Evolutionary conservation across 2,329 filamentous ascomycete genomes (phyloP).

Genomic region (Arthroderma sp.): DNA sequence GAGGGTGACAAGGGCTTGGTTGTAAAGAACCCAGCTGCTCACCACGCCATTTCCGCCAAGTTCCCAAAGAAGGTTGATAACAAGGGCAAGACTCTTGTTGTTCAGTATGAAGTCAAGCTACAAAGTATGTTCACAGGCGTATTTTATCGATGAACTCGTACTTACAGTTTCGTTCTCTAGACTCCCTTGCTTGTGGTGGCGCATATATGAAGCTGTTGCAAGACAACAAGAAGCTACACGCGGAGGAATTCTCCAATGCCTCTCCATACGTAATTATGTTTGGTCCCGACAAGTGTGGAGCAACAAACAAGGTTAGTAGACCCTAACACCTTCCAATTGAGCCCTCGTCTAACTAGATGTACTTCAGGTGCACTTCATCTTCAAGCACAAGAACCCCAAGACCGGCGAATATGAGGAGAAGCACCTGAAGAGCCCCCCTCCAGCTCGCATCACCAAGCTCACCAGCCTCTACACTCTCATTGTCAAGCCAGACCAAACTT

Average conservation of each 20-base stretch:
- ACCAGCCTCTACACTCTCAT: conserved; percentile 93
- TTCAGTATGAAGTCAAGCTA: conserved; percentile 98
- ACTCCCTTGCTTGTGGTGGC: conserved; percentile 92
- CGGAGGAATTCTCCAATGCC: conserved; percentile 93
- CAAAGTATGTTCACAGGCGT: conserved; percentile 58
- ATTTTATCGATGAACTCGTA: neutral
- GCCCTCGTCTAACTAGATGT: conserved; percentile 4
- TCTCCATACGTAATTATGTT: conserved; percentile 99
- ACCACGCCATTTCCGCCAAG: conserved; percentile 98
- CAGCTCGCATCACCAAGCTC: conserved; percentile 80
- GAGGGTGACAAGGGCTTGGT: conserved; percentile 93
- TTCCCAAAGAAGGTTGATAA: conserved; percentile 94
- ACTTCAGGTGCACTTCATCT: conserved; percentile 68
- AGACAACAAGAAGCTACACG: conserved; percentile 91
- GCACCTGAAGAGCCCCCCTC: conserved; percentile 74
- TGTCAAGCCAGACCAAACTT: conserved; percentile 92
- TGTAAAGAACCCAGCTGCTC: conserved; percentile 92
- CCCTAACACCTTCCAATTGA: conserved; percentile 2
- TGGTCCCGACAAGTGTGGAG: conserved; percentile 96
- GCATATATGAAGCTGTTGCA: conserved; percentile 98
- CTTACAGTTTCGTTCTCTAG: conserved; percentile 31
- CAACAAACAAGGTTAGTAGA: conserved; percentile 79
- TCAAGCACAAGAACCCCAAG: conserved; percentile 99
- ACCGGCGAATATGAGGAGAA: conserved; percentile 99
- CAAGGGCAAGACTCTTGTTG: conserved; percentile 92